These are phyloP conservation scores for Aeminium ludgeri DNA, from an alignment of 495 filamentous ascomycete species.

Conservation along the genomic window DNA sequence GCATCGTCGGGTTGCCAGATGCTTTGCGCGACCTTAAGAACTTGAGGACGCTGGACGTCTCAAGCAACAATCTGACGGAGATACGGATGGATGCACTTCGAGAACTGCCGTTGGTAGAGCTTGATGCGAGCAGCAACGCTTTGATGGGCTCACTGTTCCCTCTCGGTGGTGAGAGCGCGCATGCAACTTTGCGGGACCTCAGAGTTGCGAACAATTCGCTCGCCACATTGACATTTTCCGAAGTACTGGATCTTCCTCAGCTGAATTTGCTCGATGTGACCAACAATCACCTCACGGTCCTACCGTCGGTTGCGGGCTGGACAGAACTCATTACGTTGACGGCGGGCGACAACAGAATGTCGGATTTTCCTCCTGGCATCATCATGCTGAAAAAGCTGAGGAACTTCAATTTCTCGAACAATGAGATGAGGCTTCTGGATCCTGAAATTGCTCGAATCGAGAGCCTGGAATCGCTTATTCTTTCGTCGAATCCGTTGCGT, in stretches of 20 bases:
- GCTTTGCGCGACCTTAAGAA: conserved; percentile 44
- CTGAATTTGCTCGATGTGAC: conserved; percentile 59
- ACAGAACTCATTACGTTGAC: conserved; percentile 50
- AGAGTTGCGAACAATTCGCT: conserved; percentile 65
- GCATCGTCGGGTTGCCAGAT: conserved; percentile 55
- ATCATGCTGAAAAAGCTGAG: conserved; percentile 45
- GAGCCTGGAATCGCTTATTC: conserved; percentile 48
- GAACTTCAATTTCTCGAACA: conserved; percentile 66
- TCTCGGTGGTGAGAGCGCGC: conserved; percentile 31
- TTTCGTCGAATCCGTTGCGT: conserved; percentile 72
- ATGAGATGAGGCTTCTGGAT: conserved; percentile 61
- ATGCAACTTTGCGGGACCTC: conserved; percentile 50
- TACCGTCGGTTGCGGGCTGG: conserved; percentile 62
- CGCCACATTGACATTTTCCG: conserved; percentile 33
- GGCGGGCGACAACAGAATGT: conserved; percentile 65
- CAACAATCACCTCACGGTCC: conserved; percentile 52
- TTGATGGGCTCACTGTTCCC: conserved; percentile 56
- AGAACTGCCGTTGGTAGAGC: conserved; percentile 51
- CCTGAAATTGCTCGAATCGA: conserved; percentile 68
- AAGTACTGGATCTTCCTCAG: conserved; percentile 43
- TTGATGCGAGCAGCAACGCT: conserved; percentile 64
- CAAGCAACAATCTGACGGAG: conserved; percentile 52
- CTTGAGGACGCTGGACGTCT: conserved; percentile 59
- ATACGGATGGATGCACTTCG: conserved; percentile 54
- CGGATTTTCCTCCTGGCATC: conserved; percentile 58